Evolutionary conservation across 169 alveolate genomes (phyloP), one percentile per base, ranked within the genome.

Genomic region (Ichthyophthirius multifiliis): DNA sequence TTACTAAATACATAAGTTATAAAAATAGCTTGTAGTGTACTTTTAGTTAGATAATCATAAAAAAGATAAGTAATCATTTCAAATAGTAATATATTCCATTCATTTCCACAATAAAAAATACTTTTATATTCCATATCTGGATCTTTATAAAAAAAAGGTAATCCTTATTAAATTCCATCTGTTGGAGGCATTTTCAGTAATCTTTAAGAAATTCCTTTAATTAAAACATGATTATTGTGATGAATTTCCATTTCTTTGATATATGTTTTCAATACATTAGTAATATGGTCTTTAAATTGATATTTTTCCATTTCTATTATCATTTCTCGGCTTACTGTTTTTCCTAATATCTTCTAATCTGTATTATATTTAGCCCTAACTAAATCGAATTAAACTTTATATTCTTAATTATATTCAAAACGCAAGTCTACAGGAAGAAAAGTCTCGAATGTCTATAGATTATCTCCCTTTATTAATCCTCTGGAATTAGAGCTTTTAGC

Each of bases 21-120:
- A 48, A 89, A 62, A 18, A 89, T 65, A n/a, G 90, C 41, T 13
- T 82, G 48, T 35, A 46, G 79, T 46, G 80, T 47, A 63, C 86
- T 86, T 20, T 81, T 46, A 16, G 55, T 34, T 12, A 71, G 30
- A 16, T 44, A 76, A 83, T 82, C 82, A 39, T 80, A 89, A 31
- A 82, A 27, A 45, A 76, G 83, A 64, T 78, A 89, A 31, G 83
- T 46, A 48, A 74, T 84, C 39, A 82, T 75, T 76, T 89, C 91
- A 79, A 84, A 82, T 34, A 84, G 44, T 15, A 89, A 71, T 76
- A 88, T 76, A 75, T 81, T 84, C 74, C 74, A 75, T 79, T 89
- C 93, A 82, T 84, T 83, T 47, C 93, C 93, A 82, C 78, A 76
- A 65, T 84, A 89, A 27, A 89, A 78, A 27, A 89, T 47, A 6